Conservation (phyloP, 352 stramenopile genomes). For the Phytophthora lateralis region DNA sequence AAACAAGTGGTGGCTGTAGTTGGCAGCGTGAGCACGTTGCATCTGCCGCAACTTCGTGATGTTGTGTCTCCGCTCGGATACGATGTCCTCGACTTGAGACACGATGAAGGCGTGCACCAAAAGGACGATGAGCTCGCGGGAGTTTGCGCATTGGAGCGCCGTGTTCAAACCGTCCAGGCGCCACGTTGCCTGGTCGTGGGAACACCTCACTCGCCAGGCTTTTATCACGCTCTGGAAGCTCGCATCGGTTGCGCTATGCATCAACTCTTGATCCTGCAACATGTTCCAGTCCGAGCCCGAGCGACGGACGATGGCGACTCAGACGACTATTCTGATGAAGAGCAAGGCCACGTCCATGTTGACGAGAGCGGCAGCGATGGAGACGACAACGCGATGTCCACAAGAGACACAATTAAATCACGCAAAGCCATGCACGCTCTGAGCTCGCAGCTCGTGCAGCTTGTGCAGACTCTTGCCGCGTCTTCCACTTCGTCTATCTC, state of each 20-base stretch:
- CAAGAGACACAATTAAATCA: constrained; percentile 23
- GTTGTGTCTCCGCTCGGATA: constrained; percentile 25
- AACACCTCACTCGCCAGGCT: constrained; percentile 23
- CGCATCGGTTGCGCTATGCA: constrained; percentile 36
- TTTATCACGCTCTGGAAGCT: constrained; percentile 43
- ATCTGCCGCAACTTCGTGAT: constrained; percentile 22
- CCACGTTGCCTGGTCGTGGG: constrained; percentile 47
- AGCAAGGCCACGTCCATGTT: constrained; percentile 20
- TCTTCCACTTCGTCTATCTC: constrained; percentile 25
- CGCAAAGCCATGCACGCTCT: constrained; percentile 34
- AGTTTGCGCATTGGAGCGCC: constrained; percentile 19
- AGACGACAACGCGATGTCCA: constrained; percentile 15
- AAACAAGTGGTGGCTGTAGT: constrained; percentile 42
- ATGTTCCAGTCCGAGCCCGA: constrained; percentile 26
- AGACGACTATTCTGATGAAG: constrained; percentile 60
- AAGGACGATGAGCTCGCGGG: constrained; percentile 4
- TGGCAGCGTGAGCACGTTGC: constrained; percentile 27
- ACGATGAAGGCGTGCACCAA: constrained; percentile 1
- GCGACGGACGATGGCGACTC: constrained; percentile 25
- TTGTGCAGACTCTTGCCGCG: constrained; percentile 35
- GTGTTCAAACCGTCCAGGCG: constrained; percentile 27
- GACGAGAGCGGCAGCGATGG: constrained; percentile 16
- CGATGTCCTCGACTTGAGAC: constrained; percentile 33
- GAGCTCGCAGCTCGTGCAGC: constrained; percentile 33
- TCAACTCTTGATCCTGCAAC: constrained; percentile 53